Conservation (phyloP, 768 basidiomycete genomes). For the Filobasidium wieringae region DNA sequence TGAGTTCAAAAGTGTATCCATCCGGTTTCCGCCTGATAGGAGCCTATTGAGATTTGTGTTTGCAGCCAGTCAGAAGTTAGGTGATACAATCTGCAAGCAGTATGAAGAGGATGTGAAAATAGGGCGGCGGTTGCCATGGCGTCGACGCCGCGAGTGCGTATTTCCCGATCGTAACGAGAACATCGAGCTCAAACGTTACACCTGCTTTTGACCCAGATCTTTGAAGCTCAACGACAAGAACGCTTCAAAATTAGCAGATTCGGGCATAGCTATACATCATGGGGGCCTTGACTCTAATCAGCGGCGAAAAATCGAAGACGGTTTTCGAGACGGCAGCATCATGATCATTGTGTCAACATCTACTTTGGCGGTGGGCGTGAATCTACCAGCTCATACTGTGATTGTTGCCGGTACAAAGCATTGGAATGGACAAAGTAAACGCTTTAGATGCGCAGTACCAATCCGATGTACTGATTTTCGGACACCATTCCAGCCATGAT, state of each 20-base stretch:
- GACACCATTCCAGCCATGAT: slow-evolving; percentile 44
- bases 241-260: slow-evolving; percentile 53
- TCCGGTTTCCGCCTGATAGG: no score
- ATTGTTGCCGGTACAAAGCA: slow-evolving; percentile 81
- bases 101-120: no score
- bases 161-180: no score
- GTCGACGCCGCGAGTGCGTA: no score
- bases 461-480: neutral
- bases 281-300: slow-evolving; percentile 70
- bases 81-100: no score
- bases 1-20: no score
- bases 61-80: no score
- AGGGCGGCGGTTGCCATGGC: slow-evolving; percentile 16
- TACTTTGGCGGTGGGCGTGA: slow-evolving; percentile 90
- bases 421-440: slow-evolving; percentile 47
- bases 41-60: no score
- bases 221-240: slow-evolving; percentile 52
- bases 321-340: slow-evolving; percentile 55
- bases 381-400: slow-evolving; percentile 87
- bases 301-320: slow-evolving; percentile 57
- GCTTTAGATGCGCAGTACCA: neutral
- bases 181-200: no score
- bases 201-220: no score
- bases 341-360: slow-evolving; percentile 71
- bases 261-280: slow-evolving; percentile 82